Base-by-base conservation (phyloP, 805 yeast species). In the Yarrowia sp. region DNA sequence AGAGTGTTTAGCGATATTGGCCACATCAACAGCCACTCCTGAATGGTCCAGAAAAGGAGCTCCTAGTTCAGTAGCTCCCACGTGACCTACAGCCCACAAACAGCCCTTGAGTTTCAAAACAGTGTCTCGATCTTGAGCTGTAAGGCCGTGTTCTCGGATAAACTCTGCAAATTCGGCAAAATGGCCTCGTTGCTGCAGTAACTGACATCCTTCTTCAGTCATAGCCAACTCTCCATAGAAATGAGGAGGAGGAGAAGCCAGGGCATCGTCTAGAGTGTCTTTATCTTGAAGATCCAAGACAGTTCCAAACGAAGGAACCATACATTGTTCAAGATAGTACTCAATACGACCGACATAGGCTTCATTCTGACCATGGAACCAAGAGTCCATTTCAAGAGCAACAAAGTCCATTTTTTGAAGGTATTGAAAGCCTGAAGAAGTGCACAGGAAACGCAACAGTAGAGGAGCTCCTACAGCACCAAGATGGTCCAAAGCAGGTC, bases 1-100 rank as follows among this genome's bases (percentile, higher is more conserved):
- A 0, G 88, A 78, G 6, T 73, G 72, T 36, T 77, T 73, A 10
- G 85, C 81, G 38, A 88, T 78, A 9, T 74, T 75, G 2, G 86
- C 77, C 11, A 93, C 79, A 53, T 84, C 83, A 67, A 80, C 79
- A 42, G 84, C 79, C 65, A 84, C 75, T 13, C 65, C 65, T 1
- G 65, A 61, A 38, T 80, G 80, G 66, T 86, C 90, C 41, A 86
- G 70, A 47, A 87, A 76, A 15, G 81, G 77, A 15, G 88, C 85
- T 0, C 98, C 98, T 61, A 81, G 76, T 9, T 82, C 82, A 1
- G 91, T 83, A 0, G 92, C 83, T 1, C 92, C 92, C 35, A 92
- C 85, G 70, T 87, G 86, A 0, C 97, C 98, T 38, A 90, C 79
- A 1, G 96, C 86, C 98, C 98, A 93, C 39, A 93, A 70, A 38